A percentile compares a stretch with the other conserved stretches of the same genome.
Conservation (phyloP, 2,329 filamentous ascomycete genomes). For the Clarireedia homoeocarpa region DNA sequence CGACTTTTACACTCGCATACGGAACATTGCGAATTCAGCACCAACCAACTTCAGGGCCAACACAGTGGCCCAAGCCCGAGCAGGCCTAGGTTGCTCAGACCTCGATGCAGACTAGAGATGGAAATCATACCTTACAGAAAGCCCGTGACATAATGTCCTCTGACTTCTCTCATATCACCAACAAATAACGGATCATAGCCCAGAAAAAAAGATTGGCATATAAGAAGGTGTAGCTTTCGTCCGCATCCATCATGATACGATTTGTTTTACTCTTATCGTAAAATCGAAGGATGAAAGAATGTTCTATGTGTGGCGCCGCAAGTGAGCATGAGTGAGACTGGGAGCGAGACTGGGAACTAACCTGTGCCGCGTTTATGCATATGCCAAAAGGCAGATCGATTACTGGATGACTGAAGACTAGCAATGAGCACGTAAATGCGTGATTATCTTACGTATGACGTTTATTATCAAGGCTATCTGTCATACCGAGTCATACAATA, state of each 20-base stretch:
- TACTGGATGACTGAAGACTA: neutral
- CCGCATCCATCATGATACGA: neutral
- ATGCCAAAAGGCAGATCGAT: neutral
- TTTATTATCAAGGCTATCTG: too few species aligned
- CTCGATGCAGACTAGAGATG: too few species aligned
- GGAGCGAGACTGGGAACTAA: neutral
- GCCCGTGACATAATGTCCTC: too few species aligned
- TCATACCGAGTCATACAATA: too few species aligned
- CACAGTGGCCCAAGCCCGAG: too few species aligned
- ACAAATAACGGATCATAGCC: too few species aligned
- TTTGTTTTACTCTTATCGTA: neutral
- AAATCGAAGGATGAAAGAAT: neutral
- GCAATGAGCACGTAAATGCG: neutral
- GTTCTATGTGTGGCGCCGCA: neutral
- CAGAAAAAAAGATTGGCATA: neutral
- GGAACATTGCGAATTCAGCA: too few species aligned
- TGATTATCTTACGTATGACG: neutral
- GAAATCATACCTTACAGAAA: too few species aligned
- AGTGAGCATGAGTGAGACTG: neutral
- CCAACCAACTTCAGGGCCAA: too few species aligned
- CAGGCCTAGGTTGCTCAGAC: too few species aligned
- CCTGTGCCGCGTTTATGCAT: neutral
- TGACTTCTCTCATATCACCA: too few species aligned
- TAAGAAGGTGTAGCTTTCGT: neutral
- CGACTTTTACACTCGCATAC: too few species aligned